Evolutionary conservation across 208 protist genomes (phyloP).

Genomic region (Blastocrithidia nonstop): DNA sequence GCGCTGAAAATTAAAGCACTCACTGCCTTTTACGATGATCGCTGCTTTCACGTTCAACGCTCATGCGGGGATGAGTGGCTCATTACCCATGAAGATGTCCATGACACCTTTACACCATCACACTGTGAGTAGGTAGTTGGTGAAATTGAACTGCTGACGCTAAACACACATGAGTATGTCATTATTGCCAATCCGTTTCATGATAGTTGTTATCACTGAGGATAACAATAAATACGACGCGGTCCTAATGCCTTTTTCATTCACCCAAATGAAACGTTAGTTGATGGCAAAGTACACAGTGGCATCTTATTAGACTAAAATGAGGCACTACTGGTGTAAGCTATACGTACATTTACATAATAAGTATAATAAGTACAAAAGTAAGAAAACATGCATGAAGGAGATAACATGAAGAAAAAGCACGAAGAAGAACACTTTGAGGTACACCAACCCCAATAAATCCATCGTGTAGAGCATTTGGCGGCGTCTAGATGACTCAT

Average conservation of each 20-base stretch:
- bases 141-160: neutral
- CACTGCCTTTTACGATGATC: no score
- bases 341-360: constrained; percentile 6
- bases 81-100: no score
- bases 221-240: constrained; percentile 10
- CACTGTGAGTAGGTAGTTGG: constrained; percentile 10
- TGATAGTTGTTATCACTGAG: constrained; percentile 10
- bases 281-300: constrained; percentile 11
- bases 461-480: constrained; percentile 3
- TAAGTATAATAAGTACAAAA: neutral
- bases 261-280: constrained; percentile 36
- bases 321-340: constrained; percentile 9
- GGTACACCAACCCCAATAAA: no score
- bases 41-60: no score
- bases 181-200: neutral
- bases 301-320: constrained; percentile 47
- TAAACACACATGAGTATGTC: constrained; percentile 2
- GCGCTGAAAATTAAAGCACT: no score
- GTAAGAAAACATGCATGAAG: neutral
- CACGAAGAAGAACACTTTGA: neutral
- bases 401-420: constrained; percentile 5
- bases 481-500: constrained; percentile 87
- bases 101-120: no score
- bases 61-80: no score
- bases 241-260: constrained; percentile 45